A percentile compares a stretch with the other conserved stretches of the same genome.
phyloP scores from a whole-genome alignment of 495 filamentous ascomycete genomes.

The Neurospora hispaniola region DNA sequence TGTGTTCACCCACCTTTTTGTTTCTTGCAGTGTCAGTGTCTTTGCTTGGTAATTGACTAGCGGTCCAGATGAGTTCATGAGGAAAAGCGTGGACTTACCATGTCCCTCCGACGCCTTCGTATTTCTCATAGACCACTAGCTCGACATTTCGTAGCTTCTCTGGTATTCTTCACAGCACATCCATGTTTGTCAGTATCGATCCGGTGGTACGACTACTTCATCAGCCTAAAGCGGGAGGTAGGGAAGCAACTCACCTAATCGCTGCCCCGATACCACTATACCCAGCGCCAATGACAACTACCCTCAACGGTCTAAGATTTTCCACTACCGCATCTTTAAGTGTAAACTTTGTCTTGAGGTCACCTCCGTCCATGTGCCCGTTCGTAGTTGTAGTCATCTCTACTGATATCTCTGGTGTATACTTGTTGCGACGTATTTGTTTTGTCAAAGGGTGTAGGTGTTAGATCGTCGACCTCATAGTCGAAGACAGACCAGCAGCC shows the following conservation, averaged over 20 bases:
- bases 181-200: constrained; percentile 4
- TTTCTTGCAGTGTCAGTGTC: not conserved
- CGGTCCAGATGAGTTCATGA: not conserved
- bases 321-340: constrained; percentile 35
- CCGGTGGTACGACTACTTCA: not conserved
- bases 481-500: not conserved
- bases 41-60: not conserved
- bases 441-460: not conserved
- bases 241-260: constrained; percentile 16
- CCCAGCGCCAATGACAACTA: constrained; percentile 39
- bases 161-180: constrained; percentile 22
- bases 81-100: constrained; percentile 19
- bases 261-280: constrained; percentile 38
- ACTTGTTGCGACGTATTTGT: not conserved
- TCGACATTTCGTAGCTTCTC: constrained; percentile 33
- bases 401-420: not conserved
- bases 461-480: not conserved
- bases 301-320: constrained; percentile 33
- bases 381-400: not conserved
- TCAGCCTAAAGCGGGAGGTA: not conserved
- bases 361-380: not conserved
- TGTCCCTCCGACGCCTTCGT: constrained; percentile 30
- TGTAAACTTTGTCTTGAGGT: constrained; percentile 9
- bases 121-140: constrained; percentile 34
- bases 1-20: constrained; percentile 27